Base-by-base conservation (phyloP, 2,329 filamentous ascomycete genomes). In the Colletotrichum godetiae region DNA sequence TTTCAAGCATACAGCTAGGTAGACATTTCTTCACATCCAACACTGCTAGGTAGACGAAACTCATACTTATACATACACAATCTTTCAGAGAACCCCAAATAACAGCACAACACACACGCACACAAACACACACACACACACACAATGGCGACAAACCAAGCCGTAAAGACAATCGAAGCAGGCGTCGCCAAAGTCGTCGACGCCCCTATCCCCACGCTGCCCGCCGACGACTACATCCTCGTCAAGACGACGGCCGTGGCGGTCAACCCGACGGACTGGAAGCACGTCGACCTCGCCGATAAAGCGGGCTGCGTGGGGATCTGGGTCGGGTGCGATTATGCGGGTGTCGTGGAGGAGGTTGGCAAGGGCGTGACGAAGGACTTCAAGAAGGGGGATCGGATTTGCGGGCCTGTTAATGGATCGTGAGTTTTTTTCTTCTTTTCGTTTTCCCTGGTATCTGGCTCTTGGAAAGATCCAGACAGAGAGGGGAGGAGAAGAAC, bases 351-450 rank as follows among this genome's bases (percentile, higher is more conserved):
- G 1, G 82, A 86, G 62, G 82, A 86, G 68, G 81, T 88, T 52
- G 87, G 87, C 12, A 69, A 78, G 3, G 81, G 80, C 27, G 83
- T 88, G 31, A 84, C 80, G 33, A 84, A 84, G 74, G 75, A 78
- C 5, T 84, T 88, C 72, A 83, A 84, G 78, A 83, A 82, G 71
- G 87, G 88, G 1, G 87, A 89, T 73, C 83, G 86, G 49, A 80
- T 88, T 49, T 77, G 80, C 27, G 87, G 86, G 4, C 77, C 81
- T 4, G 78, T 76, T 4, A 83, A 86, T 67, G 85, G 85, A 67
- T 70, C 72, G 77, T 78, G 65, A n/a, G n/a, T n/a, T n/a, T n/a
- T n/a, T n/a, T n/a, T n/a, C n/a, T n/a, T n/a, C n/a, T n/a, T n/a
- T n/a, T n/a, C n/a, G n/a, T n/a, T n/a, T n/a, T n/a, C n/a, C n/a